Base-by-base conservation (phyloP, 345 rosid genomes). In the Hypericum perforatum region DNA sequence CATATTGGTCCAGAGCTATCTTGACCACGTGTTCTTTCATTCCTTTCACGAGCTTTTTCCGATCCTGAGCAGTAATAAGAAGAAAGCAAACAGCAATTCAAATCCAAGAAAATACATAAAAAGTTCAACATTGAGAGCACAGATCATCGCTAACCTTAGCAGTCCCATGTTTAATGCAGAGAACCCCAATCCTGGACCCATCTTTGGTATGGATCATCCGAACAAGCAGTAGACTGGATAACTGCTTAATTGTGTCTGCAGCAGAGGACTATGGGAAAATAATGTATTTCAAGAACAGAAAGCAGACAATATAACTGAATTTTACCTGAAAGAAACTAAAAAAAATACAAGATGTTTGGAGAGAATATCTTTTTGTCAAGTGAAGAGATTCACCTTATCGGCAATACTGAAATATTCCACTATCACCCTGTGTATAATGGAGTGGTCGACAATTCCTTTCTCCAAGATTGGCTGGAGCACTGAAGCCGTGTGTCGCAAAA, bases 171-270 rank as follows among this genome's bases (percentile, higher is more conserved):
- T 86, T 94, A 60, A 94, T 63, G 59, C 89, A 82, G 41, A 89
- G 78, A 59, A 82, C 73, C 43, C 91, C 99, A 69, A 89, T 66
- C 78, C 76, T 78, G 52, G 89, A 79, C 60, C 99, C 99, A 62
- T 94, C 97, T 63, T 79, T 83, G 11, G 97, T 86, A 72, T 94
- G 99, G 68, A 85, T 76, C 87, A 94, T 86, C 68, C 99, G 90
- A 53, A 80, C 70, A 70, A 94, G 87, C 52, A 81, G 97, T 2
- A 86, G 71, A 39, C 98, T 82, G 0, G 84, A 74, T 57, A 92
- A 53, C 51, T 84, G 97, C 66, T 89, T 84, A 64, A 94, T 65
- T 60, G 80, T 59, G 64, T 77, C 85, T 73, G 81, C 75, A 52
- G 95, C 97, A 68, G 99, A 77, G 43, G 82, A 47, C 99, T 92